Percentiles rank a stretch among this genome's conserved stretches.
Conservation (phyloP, 2,329 filamentous ascomycete genomes). For the Phialophora expanda region DNA sequence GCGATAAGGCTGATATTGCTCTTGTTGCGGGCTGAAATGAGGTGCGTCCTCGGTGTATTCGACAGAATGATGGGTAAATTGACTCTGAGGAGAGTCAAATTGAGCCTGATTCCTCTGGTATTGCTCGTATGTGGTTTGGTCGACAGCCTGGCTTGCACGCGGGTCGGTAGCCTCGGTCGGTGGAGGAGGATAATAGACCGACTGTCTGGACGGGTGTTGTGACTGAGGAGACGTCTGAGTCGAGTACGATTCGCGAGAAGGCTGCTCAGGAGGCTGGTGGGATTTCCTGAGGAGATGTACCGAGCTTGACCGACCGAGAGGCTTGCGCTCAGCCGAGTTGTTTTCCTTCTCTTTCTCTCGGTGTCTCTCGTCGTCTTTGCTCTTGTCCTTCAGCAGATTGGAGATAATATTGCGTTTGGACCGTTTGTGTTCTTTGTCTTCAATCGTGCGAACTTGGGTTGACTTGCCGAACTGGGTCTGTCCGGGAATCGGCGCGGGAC, state of each 20-base stretch:
- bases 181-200: constrained; percentile 25
- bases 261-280: constrained; percentile 20
- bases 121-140: constrained; percentile 26
- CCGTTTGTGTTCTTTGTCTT: constrained; percentile 35
- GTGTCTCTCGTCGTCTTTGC: constrained; percentile 36
- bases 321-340: constrained; percentile 26
- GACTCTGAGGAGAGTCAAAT: constrained; percentile 33
- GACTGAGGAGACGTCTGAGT: constrained; percentile 32
- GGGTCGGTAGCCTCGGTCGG: constrained; percentile 8
- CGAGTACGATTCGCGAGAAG: constrained; percentile 31
- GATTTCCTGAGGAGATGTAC: constrained; percentile 38
- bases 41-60: constrained; percentile 39
- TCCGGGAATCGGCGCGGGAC: constrained; percentile 31
- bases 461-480: constrained; percentile 38
- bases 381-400: constrained; percentile 35
- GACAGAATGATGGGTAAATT: constrained; percentile 31
- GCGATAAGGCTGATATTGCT: constrained; percentile 36
- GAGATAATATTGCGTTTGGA: constrained; percentile 37
- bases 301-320: constrained; percentile 36
- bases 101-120: constrained; percentile 29
- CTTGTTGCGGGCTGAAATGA: constrained; percentile 31
- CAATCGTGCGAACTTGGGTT: constrained; percentile 30
- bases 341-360: constrained; percentile 36
- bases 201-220: constrained; percentile 27
- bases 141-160: constrained; percentile 17